Percentiles rank a stretch among this genome's conserved stretches.
These are phyloP conservation scores for Gymnopilus junonius DNA, from an alignment of 768 basidiomycete species.

Conservation along the genomic window DNA sequence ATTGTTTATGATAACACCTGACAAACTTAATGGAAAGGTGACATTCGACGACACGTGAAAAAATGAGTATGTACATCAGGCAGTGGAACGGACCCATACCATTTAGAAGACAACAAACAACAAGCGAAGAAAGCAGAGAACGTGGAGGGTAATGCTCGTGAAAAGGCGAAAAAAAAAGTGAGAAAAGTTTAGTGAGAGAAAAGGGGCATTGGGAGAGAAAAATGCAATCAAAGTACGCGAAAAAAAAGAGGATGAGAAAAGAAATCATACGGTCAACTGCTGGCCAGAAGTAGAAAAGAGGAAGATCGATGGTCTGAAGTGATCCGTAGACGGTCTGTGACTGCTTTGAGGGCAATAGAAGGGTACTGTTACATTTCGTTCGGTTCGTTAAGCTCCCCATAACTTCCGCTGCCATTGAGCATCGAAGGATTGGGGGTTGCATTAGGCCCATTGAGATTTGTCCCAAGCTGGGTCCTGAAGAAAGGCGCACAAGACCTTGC, in stretches of 20 bases:
- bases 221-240: not conserved
- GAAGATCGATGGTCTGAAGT: not conserved
- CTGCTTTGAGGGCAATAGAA: not conserved
- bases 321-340: not conserved
- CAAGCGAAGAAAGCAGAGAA: not conserved
- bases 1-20: too few species aligned
- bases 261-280: not conserved
- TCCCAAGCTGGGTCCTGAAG: conserved; percentile 95
- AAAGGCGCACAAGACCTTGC: conserved; percentile 95
- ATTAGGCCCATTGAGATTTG: conserved; percentile 73
- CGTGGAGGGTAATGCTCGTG: not conserved
- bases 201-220: not conserved
- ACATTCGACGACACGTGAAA: not conserved
- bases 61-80: not conserved
- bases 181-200: not conserved
- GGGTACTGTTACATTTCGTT: conserved; percentile 11
- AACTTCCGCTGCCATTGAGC: not conserved
- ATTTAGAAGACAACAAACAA: not conserved
- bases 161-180: not conserved
- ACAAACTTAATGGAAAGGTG: not conserved
- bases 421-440: not conserved
- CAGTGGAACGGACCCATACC: not conserved
- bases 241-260: not conserved
- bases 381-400: not conserved
- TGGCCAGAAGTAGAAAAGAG: too few species aligned